Conservation (phyloP, 2,329 filamentous ascomycete genomes). For the Knoxdaviesia proteae region DNA sequence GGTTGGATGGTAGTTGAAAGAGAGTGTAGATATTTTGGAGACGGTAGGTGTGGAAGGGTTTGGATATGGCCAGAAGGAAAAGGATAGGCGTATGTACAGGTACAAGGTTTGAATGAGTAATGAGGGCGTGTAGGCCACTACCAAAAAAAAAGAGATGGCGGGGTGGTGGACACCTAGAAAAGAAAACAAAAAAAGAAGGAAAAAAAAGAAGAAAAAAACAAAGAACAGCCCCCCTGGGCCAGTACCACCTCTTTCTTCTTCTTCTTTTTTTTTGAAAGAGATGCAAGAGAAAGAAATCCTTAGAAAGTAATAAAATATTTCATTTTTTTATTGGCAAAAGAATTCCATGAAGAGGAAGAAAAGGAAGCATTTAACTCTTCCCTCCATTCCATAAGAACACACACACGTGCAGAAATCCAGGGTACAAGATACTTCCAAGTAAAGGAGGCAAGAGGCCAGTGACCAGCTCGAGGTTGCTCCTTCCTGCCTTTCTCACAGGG, state of each 20-base stretch:
- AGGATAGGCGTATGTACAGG: background rate
- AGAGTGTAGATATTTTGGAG: background rate
- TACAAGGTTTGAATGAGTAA: background rate
- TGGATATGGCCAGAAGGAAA: background rate
- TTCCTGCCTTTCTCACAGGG: no score
- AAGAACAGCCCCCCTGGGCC: background rate
- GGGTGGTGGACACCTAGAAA: background rate
- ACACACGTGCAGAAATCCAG: no score
- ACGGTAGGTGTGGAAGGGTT: background rate
- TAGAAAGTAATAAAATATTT: no score
- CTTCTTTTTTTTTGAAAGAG: no score
- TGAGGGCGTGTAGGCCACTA: background rate
- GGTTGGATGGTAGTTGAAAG: background rate
- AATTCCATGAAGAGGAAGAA: no score
- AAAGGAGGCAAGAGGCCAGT: no score
- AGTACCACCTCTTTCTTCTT: background rate
- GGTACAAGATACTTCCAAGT: no score
- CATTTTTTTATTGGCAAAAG: no score
- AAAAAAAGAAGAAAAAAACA: constrained; percentile 1
- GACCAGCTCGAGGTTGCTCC: no score
- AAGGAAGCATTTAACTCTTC: no score
- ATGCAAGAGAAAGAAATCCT: no score
- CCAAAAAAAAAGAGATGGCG: background rate
- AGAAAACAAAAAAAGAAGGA: constrained; percentile 1
- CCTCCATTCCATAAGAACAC: no score